Evolutionary conservation across 352 stramenopile genomes (phyloP), one percentile per base, ranked within the genome.

Genomic region (Pythium angustatum): DNA sequence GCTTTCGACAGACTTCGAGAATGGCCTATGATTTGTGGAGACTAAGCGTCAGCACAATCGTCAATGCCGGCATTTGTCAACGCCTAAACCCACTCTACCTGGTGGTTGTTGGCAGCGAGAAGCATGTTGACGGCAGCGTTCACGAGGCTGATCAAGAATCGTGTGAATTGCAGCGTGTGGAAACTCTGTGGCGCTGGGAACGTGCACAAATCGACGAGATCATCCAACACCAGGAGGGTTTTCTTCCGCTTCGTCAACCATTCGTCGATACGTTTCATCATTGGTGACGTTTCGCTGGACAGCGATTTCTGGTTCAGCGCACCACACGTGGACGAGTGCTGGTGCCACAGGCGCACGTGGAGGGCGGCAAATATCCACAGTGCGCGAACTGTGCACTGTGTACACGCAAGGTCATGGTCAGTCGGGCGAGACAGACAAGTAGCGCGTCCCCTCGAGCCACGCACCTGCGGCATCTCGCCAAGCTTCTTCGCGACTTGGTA

Each of bases 401-500:
- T 8, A 33, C 21, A 19, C 31, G 27, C 33, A 49, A 52, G 22
- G 26, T 8, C 21, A 41, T 7, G 8, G 5, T 30, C 10, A 51
- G 27, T 4, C 26, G 26, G 4, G 22, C 1, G 2, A 36, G 11
- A 44, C n/a, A 50, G 24, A 22, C 19, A 14, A 11, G 11, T 58
- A 33, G 5, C 11, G 63, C 72, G 30, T 48, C 82, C n/a, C 81
- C 30, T 73, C 34, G 19, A 41, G 33, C 8, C 17, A 64, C 73
- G 30, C 47, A 84, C 82, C 31, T 72, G 55, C 11, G 78, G 73
- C 10, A 87, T 77, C 27, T 90, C 82, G 0, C 70, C 62, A 51
- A 82, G 85, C 44, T 88, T 90, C 70, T 93, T 93, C 31, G 82
- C 71, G 14, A 91, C 73, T 71, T 93, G 84, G 36, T 93, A 93